Evolutionary conservation across 2,329 filamentous ascomycete genomes (phyloP).

Genomic region (Ciborinia camelliae): DNA sequence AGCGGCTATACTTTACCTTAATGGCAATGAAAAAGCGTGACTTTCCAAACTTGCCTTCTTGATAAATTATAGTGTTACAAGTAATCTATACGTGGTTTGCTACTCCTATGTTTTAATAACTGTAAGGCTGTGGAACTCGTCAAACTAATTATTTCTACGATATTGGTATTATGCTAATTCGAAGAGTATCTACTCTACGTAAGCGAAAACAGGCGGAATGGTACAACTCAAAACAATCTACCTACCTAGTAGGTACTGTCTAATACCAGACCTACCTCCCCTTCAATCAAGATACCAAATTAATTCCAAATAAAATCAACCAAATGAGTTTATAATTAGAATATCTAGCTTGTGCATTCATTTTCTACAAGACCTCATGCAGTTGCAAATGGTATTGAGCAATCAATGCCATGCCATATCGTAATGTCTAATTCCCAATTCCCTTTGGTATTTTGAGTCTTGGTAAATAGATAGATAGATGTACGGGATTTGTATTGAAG

Average conservation of each 20-base stretch:
- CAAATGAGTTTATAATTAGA: background rate
- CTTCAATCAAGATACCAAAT: background rate
- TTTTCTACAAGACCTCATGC: background rate
- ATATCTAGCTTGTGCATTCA: background rate
- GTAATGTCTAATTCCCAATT: background rate
- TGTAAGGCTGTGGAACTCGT: background rate
- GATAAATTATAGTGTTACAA: background rate
- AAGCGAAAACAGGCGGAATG: slow-evolving; percentile 6
- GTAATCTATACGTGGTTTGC: background rate
- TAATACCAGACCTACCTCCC: too few species aligned
- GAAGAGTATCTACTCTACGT: background rate
- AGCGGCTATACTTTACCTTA: slow-evolving; percentile 1
- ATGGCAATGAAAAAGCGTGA: slow-evolving; percentile 12
- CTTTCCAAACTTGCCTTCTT: background rate
- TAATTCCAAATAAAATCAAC: background rate
- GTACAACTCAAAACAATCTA: too few species aligned
- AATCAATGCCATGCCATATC: background rate
- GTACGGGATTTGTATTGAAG: too few species aligned
- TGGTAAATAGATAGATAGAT: background rate
- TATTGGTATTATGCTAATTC: background rate
- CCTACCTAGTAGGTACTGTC: too few species aligned
- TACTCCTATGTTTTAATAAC: too few species aligned
- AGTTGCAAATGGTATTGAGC: background rate
- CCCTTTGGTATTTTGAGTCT: background rate
- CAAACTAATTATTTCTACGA: background rate